Evolutionary conservation across 768 basidiomycete genomes (phyloP).

Genomic region (Serendipita indica): DNA sequence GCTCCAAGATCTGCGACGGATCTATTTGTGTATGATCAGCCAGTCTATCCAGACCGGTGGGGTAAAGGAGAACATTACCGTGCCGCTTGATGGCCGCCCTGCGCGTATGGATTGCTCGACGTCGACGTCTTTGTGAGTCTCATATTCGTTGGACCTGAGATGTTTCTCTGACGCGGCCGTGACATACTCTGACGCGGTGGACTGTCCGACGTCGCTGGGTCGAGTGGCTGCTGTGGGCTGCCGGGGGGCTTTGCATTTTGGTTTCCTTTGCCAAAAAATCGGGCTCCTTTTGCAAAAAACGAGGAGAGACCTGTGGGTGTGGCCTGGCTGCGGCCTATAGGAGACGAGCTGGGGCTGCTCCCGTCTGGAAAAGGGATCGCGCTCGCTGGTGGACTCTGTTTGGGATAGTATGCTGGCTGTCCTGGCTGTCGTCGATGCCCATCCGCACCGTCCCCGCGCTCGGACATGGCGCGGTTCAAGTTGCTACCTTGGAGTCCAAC

Average conservation of each 20-base stretch:
- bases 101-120: not conserved
- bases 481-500: not conserved
- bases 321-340: not conserved
- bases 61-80: not conserved
- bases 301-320: not conserved
- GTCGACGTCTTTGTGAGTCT: not conserved
- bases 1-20: constrained; percentile 7
- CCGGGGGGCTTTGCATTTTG: not conserved
- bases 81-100: not conserved
- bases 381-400: not conserved
- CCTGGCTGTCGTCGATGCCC: not conserved
- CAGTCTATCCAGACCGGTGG: not conserved
- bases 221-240: not conserved
- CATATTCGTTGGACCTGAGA: not conserved
- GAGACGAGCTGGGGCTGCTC: not conserved
- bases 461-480: not conserved
- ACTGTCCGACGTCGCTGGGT: not conserved
- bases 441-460: not conserved
- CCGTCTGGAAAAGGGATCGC: not conserved
- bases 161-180: not conserved
- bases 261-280: not conserved
- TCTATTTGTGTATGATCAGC: not conserved
- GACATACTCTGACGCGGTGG: not conserved
- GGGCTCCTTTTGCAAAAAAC: not conserved
- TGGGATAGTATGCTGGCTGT: not conserved